Evolutionary conservation across 2,329 filamentous ascomycete species (phyloP).

Genomic region (Septoria linicola): DNA sequence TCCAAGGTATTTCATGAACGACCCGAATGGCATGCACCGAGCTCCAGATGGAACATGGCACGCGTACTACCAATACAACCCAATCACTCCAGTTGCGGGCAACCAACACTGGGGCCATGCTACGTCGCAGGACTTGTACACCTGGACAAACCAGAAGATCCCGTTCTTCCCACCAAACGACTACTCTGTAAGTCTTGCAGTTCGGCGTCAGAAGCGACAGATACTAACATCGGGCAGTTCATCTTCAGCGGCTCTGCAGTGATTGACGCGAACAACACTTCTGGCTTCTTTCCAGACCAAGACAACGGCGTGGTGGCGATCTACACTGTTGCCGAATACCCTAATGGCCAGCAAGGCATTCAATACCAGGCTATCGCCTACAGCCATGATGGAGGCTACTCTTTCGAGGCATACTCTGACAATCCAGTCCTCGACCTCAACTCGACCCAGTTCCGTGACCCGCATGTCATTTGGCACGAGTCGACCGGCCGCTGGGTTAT

Average conservation of each 20-base stretch:
- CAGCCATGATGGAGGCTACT: slow-evolving; percentile 61
- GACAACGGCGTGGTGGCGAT: slow-evolving; percentile 63
- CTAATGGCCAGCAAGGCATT: slow-evolving; percentile 34
- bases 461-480: slow-evolving; percentile 62
- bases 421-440: slow-evolving; percentile 62
- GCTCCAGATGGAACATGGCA: slow-evolving; percentile 61
- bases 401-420: slow-evolving; percentile 57
- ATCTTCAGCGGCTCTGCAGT: slow-evolving; percentile 59
- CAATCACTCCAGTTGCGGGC: slow-evolving; percentile 46
- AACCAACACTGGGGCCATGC: slow-evolving; percentile 63
- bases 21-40: slow-evolving; percentile 64
- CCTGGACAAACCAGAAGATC: slow-evolving; percentile 65
- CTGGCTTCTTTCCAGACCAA: slow-evolving; percentile 62
- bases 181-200: slow-evolving; percentile 35
- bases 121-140: slow-evolving; percentile 61
- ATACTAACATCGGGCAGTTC: slow-evolving; percentile 33
- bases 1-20: slow-evolving; percentile 55
- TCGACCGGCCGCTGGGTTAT: slow-evolving; percentile 56
- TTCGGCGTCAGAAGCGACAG: neutral
- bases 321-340: slow-evolving; percentile 50
- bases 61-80: slow-evolving; percentile 65
- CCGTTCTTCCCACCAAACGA: slow-evolving; percentile 59
- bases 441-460: slow-evolving; percentile 62
- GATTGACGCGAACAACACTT: slow-evolving; percentile 63
- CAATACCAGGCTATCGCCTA: slow-evolving; percentile 63